Percentiles rank a stretch among this genome's conserved stretches.
phyloP scores from a whole-genome alignment of 2,329 filamentous ascomycete species.

The Pyrenophora tritici-repentis region DNA sequence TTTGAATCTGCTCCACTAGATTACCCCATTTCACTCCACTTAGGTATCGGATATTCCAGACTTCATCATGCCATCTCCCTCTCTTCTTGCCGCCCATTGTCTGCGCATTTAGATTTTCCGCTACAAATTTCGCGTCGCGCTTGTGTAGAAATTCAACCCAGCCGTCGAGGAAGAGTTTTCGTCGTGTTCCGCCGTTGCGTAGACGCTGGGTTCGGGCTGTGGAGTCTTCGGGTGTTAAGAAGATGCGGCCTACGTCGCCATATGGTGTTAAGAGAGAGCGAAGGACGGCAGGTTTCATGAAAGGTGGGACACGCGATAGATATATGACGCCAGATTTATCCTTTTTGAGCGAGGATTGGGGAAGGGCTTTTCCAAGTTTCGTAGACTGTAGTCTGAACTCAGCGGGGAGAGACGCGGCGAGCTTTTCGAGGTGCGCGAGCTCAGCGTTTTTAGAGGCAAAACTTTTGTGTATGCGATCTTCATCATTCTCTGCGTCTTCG shows the following conservation, averaged over 20 bases:
- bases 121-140: slow-evolving; percentile 75
- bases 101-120: slow-evolving; percentile 75
- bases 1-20: slow-evolving; percentile 75
- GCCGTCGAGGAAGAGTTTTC: slow-evolving; percentile 78
- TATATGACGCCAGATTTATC: slow-evolving; percentile 81
- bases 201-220: slow-evolving; percentile 69
- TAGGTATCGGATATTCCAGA: slow-evolving; percentile 83
- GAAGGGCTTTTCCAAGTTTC: slow-evolving; percentile 27
- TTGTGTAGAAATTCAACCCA: slow-evolving; percentile 85
- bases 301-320: slow-evolving; percentile 81
- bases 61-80: slow-evolving; percentile 80
- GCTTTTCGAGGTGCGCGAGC: slow-evolving; percentile 38
- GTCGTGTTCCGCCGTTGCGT: slow-evolving; percentile 78
- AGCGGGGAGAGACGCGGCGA: slow-evolving; percentile 36
- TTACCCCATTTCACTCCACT: slow-evolving; percentile 81
- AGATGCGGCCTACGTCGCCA: slow-evolving; percentile 76
- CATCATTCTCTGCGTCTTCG: slow-evolving; percentile 20
- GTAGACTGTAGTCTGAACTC: slow-evolving; percentile 45
- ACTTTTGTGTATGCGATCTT: slow-evolving; percentile 30
- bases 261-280: slow-evolving; percentile 76
- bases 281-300: slow-evolving; percentile 83
- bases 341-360: slow-evolving; percentile 61
- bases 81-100: slow-evolving; percentile 85
- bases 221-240: slow-evolving; percentile 77
- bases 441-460: slow-evolving; percentile 36